phyloP scores from a whole-genome alignment of 495 filamentous ascomycete species.

The Penicillium daleae region DNA sequence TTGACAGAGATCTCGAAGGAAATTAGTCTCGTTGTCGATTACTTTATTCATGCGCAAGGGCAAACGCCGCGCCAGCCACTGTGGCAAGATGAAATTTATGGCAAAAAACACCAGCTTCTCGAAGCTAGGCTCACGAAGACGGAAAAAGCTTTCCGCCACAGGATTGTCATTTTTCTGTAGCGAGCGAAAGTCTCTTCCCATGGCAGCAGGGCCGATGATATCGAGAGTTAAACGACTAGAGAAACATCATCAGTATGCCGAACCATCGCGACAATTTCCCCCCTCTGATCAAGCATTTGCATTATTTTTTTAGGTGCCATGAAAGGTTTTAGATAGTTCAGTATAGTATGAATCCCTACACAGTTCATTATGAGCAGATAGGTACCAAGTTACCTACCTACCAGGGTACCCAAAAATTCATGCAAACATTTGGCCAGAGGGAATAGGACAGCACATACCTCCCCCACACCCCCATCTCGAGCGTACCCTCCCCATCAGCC shows the following conservation, averaged over 20 bases:
- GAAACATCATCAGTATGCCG: not conserved
- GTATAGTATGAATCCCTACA: not conserved
- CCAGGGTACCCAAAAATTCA: not conserved
- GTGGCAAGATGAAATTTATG: constrained; percentile 38
- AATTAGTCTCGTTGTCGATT: constrained; percentile 54
- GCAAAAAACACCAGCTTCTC: constrained; percentile 34
- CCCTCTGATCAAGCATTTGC: not conserved
- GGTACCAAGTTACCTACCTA: not conserved
- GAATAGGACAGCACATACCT: constrained; percentile 35
- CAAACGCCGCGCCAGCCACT: constrained; percentile 52
- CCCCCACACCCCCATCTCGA: constrained; percentile 72
- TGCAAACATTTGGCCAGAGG: not conserved
- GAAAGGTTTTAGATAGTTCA: not conserved
- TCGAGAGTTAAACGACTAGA: constrained; percentile 62
- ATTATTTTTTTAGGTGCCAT: not conserved
- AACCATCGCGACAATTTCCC: not conserved
- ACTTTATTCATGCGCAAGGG: constrained; percentile 71
- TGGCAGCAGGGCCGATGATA: constrained; percentile 80
- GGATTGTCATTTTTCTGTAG: constrained; percentile 64
- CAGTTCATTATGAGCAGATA: not conserved
- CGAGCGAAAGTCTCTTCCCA: constrained; percentile 78
- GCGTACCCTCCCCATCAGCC: constrained; percentile 47
- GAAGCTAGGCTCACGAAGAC: constrained; percentile 51
- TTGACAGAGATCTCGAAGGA: constrained; percentile 64
- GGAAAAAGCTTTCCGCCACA: constrained; percentile 69